Evolutionary conservation across 73 alveolate species (phyloP).

Genomic region (Effrenium voratum): DNA sequence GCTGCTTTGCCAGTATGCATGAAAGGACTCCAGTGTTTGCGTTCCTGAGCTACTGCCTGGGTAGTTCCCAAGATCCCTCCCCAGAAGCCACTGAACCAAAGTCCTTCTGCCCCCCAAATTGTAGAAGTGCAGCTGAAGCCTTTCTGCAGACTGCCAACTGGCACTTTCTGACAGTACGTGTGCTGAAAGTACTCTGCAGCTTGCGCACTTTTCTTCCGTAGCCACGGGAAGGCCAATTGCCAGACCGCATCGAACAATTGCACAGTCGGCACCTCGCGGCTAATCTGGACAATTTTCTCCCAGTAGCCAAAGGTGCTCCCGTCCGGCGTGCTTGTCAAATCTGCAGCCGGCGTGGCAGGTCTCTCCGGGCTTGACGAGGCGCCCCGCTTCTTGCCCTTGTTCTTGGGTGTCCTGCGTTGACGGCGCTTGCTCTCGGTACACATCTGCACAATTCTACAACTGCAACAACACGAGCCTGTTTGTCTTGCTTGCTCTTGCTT

Average conservation of each 20-base stretch:
- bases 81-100: constrained; percentile 36
- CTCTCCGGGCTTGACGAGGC: too few relatives aligned
- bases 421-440: too few relatives aligned
- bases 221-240: background rate
- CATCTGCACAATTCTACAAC: too few relatives aligned
- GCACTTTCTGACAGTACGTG: background rate
- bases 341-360: too few relatives aligned
- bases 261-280: constrained; percentile 30
- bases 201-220: background rate
- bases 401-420: too few relatives aligned
- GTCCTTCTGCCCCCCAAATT: background rate
- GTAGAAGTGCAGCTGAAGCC: background rate
- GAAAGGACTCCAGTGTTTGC: constrained; percentile 36
- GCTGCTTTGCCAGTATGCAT: constrained; percentile 39
- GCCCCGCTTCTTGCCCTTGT: too few relatives aligned
- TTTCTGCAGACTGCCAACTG: background rate
- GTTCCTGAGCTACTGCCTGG: constrained; percentile 40
- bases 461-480: too few relatives aligned
- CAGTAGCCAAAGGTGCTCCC: too few relatives aligned
- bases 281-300: too few relatives aligned
- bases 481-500: too few relatives aligned
- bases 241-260: constrained; percentile 31
- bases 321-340: too few relatives aligned
- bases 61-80: constrained; percentile 25
- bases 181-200: background rate